A percentile compares a stretch with the other conserved stretches of the same genome.
phyloP scores from a whole-genome alignment of 306 rosid genomes.

The Quercus glauca region DNA sequence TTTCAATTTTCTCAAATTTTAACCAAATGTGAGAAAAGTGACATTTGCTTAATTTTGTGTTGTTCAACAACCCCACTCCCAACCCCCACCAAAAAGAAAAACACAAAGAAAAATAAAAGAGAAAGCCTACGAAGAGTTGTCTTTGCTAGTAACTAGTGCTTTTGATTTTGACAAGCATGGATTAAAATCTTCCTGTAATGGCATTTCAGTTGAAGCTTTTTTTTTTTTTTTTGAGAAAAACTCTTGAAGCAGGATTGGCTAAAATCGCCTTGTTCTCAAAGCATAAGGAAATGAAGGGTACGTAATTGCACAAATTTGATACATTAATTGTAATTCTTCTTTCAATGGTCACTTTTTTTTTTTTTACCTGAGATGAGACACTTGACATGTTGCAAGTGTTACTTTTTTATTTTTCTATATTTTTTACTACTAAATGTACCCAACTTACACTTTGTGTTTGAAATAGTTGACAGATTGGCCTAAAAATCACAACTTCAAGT shows the following conservation, averaged over 20 bases:
- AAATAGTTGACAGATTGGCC: constrained; percentile 68
- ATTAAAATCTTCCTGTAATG: constrained; percentile 20
- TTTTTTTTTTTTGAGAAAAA: constrained; percentile 45
- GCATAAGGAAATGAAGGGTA: constrained; percentile 83
- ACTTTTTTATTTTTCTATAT: not conserved
- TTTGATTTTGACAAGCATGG: not conserved
- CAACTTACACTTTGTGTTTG: not conserved
- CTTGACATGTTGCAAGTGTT: constrained; percentile 2
- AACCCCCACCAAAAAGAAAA: too few relatives aligned
- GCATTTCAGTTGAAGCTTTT: constrained; percentile 59
- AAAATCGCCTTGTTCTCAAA: constrained; percentile 73
- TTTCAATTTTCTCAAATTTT: too few relatives aligned
- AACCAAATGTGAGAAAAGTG: too few relatives aligned
- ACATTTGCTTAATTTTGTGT: too few relatives aligned
- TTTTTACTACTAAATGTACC: not conserved
- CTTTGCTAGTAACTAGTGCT: too few relatives aligned
- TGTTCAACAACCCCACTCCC: too few relatives aligned
- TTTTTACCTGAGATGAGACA: too few relatives aligned
- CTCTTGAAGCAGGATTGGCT: constrained; percentile 56
- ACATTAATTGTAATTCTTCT: not conserved
- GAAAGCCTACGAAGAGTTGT: too few relatives aligned
- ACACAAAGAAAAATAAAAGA: too few relatives aligned
- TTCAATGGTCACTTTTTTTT: not conserved
- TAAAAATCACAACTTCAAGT: constrained; percentile 53
- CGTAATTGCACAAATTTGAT: constrained; percentile 34